Conservation (phyloP, 1,139 yeast genomes). For the Kluyveromyces marxianus region DNA sequence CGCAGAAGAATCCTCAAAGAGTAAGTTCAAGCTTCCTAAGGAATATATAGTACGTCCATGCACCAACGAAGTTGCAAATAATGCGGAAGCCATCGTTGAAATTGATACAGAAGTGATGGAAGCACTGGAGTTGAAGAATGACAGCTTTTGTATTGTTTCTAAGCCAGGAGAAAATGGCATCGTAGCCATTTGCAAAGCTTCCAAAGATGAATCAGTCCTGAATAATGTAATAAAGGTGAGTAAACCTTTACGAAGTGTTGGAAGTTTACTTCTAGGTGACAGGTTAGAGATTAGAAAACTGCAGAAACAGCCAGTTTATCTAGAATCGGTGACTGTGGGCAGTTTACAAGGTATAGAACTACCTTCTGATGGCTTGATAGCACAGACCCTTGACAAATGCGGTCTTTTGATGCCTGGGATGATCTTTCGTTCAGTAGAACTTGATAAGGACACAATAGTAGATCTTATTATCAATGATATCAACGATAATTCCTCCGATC, state of each 20-base stretch:
- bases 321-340: constrained; percentile 32
- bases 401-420: constrained; percentile 57
- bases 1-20: constrained; percentile 21
- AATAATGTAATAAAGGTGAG: constrained; percentile 49
- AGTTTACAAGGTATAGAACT: constrained; percentile 22
- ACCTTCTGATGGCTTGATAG: constrained; percentile 26
- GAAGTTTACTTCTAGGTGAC: constrained; percentile 67
- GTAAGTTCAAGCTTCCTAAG: constrained; percentile 35
- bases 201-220: constrained; percentile 35
- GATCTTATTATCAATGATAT: constrained; percentile 23
- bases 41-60: constrained; percentile 53
- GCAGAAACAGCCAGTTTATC: constrained; percentile 44
- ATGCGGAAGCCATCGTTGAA: constrained; percentile 36
- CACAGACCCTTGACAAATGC: constrained; percentile 39
- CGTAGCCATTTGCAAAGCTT: constrained; percentile 37
- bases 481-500: constrained; percentile 1
- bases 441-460: constrained; percentile 19
- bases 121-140: constrained; percentile 46
- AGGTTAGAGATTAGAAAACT: constrained; percentile 46
- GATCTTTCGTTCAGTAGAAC: constrained; percentile 21
- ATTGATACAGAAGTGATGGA: constrained; percentile 47
- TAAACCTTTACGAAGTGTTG: constrained; percentile 40
- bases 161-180: constrained; percentile 45
- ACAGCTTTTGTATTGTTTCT: constrained; percentile 46
- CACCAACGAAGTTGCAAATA: constrained; percentile 31